Percentiles rank a stretch among this genome's conserved stretches.
Evolutionary conservation across 345 rosid species (phyloP).

Genomic region (Pistacia atlantica): DNA sequence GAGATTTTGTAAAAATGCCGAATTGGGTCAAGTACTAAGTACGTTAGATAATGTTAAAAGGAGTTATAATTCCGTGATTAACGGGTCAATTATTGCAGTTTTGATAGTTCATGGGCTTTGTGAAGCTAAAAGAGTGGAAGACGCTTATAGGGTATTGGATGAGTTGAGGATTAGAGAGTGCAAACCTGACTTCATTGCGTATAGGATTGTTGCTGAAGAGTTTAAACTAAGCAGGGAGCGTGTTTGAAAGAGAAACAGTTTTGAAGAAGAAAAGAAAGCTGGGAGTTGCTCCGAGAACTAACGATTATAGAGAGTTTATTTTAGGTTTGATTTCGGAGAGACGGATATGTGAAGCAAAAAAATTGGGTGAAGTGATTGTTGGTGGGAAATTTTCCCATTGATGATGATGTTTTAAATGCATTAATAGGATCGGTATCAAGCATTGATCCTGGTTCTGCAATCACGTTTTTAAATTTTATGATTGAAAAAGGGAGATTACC

Average conservation of each 20-base stretch:
- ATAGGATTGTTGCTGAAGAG: constrained; percentile 79
- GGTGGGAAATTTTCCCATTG: constrained; percentile 73
- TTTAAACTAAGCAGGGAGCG: constrained; percentile 49
- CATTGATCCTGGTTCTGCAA: constrained; percentile 60
- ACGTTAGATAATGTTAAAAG: constrained; percentile 53
- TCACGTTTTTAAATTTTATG: constrained; percentile 53
- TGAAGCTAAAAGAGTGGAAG: constrained; percentile 55
- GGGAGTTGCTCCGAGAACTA: constrained; percentile 86
- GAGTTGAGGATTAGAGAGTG: constrained; percentile 71
- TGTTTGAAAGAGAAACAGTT: constrained; percentile 57
- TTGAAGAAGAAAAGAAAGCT: constrained; percentile 89
- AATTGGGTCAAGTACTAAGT: constrained; percentile 41
- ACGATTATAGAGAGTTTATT: constrained; percentile 67
- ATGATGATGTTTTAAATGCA: constrained; percentile 65
- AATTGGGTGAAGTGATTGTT: constrained; percentile 64
- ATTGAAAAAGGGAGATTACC: constrained; percentile 58
- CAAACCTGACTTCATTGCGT: constrained; percentile 93
- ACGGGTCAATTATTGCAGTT: constrained; percentile 73
- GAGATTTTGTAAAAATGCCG: constrained; percentile 45
- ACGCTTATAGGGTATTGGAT: constrained; percentile 61
- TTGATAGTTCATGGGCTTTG: constrained; percentile 79
- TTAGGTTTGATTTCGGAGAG: constrained; percentile 61
- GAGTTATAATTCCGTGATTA: constrained; percentile 33
- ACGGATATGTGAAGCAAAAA: constrained; percentile 62
- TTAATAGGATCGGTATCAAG: constrained; percentile 74